Percentiles rank a stretch among this genome's conserved stretches.
Evolutionary conservation across 73 alveolate species (phyloP).

Genomic region (Symbiodinium pilosum): DNA sequence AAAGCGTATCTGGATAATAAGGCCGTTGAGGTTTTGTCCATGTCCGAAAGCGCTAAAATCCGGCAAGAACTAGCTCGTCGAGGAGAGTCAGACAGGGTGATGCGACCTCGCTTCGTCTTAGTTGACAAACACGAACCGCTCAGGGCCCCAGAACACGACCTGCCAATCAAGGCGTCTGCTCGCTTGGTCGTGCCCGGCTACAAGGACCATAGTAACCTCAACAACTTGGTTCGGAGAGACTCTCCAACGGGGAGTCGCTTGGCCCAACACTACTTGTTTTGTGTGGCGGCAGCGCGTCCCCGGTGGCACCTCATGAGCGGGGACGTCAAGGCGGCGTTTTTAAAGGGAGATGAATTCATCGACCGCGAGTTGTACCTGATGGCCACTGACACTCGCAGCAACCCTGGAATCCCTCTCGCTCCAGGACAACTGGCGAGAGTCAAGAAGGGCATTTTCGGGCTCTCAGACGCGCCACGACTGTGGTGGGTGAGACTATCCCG

Average conservation of each 20-base stretch:
- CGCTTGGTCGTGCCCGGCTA: conserved; percentile 24
- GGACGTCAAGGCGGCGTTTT: neutral
- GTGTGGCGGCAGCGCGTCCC: neutral
- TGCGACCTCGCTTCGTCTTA: neutral
- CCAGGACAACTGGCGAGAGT: neutral
- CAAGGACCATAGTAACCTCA: neutral
- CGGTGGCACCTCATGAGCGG: neutral
- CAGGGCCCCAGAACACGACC: neutral
- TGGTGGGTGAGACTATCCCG: conserved; percentile 20
- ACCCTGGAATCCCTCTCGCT: neutral
- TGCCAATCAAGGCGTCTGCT: neutral
- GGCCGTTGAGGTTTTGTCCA: neutral
- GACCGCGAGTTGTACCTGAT: neutral
- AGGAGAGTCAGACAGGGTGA: neutral
- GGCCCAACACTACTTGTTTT: neutral
- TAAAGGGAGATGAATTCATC: conserved; percentile 20
- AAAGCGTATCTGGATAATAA: neutral
- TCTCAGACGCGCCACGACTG: conserved; percentile 15
- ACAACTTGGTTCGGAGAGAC: neutral
- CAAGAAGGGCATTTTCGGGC: conserved; percentile 13
- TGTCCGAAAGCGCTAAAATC: neutral
- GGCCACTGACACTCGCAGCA: neutral
- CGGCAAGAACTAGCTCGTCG: neutral
- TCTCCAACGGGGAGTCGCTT: neutral
- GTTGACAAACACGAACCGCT: neutral